Percentiles rank a stretch among this genome's conserved stretches.
Conservation (phyloP, 2,329 filamentous ascomycete genomes). For the Tympanopsis confertula region DNA sequence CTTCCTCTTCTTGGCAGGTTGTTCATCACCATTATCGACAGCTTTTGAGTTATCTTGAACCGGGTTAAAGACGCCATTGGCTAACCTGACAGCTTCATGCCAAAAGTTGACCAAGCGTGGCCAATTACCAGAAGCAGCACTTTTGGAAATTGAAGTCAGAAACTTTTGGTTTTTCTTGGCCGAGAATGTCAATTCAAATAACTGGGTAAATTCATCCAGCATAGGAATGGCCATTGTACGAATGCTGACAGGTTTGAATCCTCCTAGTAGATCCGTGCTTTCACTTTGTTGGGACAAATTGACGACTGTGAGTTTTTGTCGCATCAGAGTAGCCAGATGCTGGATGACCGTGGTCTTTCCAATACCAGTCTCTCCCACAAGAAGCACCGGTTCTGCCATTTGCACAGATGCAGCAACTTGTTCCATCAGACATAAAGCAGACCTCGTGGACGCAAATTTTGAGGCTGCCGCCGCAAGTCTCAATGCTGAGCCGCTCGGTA, state of each 20-base stretch:
- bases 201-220: conserved; percentile 84
- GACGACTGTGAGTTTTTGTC: conserved; percentile 79
- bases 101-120: conserved; percentile 73
- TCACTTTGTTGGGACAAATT: conserved; percentile 98
- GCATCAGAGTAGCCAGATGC: conserved; percentile 72
- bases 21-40: conserved; percentile 20
- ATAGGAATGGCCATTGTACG: conserved; percentile 78
- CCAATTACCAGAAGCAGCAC: conserved; percentile 76
- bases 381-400: conserved; percentile 74
- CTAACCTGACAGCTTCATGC: conserved; percentile 82
- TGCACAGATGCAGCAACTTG: conserved; percentile 75
- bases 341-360: conserved; percentile 96
- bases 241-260: conserved; percentile 90
- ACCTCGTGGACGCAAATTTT: conserved; percentile 78
- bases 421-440: conserved; percentile 75
- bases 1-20: conserved; percentile 18
- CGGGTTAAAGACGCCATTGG: conserved; percentile 55
- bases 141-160: conserved; percentile 68
- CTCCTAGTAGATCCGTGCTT: conserved; percentile 85
- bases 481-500: conserved; percentile 30
- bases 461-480: conserved; percentile 38
- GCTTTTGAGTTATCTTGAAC: conserved; percentile 30
- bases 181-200: conserved; percentile 83
- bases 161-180: conserved; percentile 79
- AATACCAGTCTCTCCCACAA: conserved; percentile 98